Conservation (phyloP, 2,329 filamentous ascomycete genomes). For the Penicillium sp. region DNA sequence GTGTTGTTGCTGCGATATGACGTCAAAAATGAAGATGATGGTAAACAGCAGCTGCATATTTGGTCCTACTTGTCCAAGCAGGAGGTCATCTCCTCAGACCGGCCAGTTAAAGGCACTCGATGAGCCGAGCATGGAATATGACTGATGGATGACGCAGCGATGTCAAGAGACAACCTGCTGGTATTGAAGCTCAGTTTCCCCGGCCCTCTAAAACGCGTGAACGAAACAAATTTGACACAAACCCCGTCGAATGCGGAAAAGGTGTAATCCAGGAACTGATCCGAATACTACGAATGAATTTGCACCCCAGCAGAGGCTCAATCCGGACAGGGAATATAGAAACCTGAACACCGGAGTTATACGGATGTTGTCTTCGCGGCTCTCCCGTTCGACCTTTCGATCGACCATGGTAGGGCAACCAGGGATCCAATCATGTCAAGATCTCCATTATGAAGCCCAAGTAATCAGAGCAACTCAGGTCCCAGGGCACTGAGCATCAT, state of each 20-base stretch:
- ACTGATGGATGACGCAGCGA: not conserved
- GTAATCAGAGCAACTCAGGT: not conserved
- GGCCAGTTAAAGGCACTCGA: not conserved
- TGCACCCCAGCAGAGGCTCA: not conserved
- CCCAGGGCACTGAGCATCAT: conserved; percentile 1
- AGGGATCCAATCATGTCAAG: not conserved
- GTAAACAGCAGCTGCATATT: too few species aligned
- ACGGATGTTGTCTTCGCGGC: not conserved
- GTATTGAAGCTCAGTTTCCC: too few species aligned
- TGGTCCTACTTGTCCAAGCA: not conserved
- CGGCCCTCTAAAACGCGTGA: too few species aligned
- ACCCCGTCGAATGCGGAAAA: not conserved
- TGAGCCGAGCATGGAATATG: not conserved
- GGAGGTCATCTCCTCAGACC: not conserved
- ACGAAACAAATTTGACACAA: too few species aligned
- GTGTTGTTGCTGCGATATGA: not conserved
- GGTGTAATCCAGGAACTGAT: not conserved
- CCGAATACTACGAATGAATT: not conserved
- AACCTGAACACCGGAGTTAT: not conserved
- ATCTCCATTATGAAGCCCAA: not conserved
- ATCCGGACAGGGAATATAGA: too few species aligned
- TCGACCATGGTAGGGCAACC: not conserved
- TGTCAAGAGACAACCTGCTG: not conserved
- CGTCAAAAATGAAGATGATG: not conserved
- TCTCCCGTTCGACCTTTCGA: not conserved